Percentiles rank a stretch among this genome's conserved stretches.
Evolutionary conservation across 2,329 filamentous ascomycete genomes (phyloP).

Genomic region (Huntiella moniliformis): DNA sequence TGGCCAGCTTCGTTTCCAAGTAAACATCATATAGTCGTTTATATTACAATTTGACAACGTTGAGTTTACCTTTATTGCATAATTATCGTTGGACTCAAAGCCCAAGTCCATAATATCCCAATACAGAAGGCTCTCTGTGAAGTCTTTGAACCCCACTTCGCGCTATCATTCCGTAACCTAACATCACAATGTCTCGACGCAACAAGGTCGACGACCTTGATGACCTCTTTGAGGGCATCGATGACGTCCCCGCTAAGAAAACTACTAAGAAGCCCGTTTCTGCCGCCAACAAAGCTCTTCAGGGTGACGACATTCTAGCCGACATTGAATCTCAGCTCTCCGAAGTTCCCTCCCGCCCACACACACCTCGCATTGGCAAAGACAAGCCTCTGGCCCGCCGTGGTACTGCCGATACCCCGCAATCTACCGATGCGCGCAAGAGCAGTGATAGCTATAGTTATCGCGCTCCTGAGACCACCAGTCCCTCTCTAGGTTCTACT

Average conservation of each 20-base stretch:
- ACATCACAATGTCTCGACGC: conserved; percentile 27
- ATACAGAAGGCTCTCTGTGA: too few species aligned
- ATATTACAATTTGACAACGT: too few species aligned
- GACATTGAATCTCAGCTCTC: conserved; percentile 62
- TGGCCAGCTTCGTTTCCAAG: too few species aligned
- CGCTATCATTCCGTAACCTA: too few species aligned
- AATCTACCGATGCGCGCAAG: conserved; percentile 33
- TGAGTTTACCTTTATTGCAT: too few species aligned
- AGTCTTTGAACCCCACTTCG: too few species aligned
- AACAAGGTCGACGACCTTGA: conserved; percentile 39
- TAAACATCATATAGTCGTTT: too few species aligned
- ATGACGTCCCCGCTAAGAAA: conserved; percentile 23
- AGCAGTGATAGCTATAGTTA: conserved; percentile 39
- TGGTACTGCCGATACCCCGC: conserved; percentile 15
- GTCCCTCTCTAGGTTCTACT: conserved; percentile 15
- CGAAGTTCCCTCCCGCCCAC: conserved; percentile 54
- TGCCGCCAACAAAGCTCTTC: conserved; percentile 28
- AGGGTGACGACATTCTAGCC: conserved; percentile 60
- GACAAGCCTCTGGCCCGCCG: conserved; percentile 49
- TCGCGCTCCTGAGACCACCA: conserved; percentile 48
- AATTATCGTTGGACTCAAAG: too few species aligned
- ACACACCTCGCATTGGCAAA: conserved; percentile 58
- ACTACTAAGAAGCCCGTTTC: conserved; percentile 33
- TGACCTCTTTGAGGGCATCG: conserved; percentile 45
- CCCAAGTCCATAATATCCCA: too few species aligned